phyloP scores from a whole-genome alignment of 2,329 filamentous ascomycete genomes.

The Ophiognomonia clavigignenti-juglandacearum region DNA sequence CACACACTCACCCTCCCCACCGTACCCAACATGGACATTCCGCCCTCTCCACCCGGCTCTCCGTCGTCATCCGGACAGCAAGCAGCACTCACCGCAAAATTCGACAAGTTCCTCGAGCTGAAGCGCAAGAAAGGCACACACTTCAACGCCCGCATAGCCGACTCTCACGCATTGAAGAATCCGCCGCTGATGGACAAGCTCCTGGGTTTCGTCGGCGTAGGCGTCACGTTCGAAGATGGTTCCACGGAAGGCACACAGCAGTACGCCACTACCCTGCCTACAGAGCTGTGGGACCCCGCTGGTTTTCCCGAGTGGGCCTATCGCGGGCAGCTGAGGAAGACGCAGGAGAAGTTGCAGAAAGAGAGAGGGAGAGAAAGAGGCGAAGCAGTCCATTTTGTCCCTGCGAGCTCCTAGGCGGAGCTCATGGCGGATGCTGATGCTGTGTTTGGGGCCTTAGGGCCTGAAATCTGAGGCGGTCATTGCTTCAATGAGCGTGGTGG shows the following conservation, averaged over 20 bases:
- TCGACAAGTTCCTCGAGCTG: conserved; percentile 69
- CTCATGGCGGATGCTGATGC: conserved; percentile 10
- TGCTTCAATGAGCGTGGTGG: too few species aligned
- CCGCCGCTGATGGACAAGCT: conserved; percentile 69
- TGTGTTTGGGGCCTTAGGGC: too few species aligned
- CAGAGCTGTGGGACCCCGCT: conserved; percentile 53
- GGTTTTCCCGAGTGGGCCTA: conserved; percentile 52
- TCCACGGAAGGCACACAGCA: conserved; percentile 47
- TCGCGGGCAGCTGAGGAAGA: conserved; percentile 43
- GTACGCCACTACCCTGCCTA: conserved; percentile 59
- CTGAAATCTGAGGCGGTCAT: too few species aligned
- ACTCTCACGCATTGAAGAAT: conserved; percentile 64
- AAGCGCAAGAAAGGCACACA: conserved; percentile 68
- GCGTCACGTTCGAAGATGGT: conserved; percentile 27
- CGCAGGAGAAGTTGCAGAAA: conserved; percentile 40
- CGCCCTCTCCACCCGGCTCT: conserved; percentile 59
- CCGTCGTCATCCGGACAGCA: conserved; percentile 19
- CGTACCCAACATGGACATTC: conserved; percentile 68
- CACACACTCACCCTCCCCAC: conserved; percentile 71
- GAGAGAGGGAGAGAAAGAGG: conserved; percentile 40
- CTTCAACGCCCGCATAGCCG: conserved; percentile 71
- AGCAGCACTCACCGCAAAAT: conserved; percentile 53
- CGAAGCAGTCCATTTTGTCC: conserved; percentile 46
- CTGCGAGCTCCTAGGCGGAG: conserved; percentile 20
- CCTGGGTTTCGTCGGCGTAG: conserved; percentile 58